Conservation (phyloP, 305 asterid species). For the Fraxinus floribunda region DNA sequence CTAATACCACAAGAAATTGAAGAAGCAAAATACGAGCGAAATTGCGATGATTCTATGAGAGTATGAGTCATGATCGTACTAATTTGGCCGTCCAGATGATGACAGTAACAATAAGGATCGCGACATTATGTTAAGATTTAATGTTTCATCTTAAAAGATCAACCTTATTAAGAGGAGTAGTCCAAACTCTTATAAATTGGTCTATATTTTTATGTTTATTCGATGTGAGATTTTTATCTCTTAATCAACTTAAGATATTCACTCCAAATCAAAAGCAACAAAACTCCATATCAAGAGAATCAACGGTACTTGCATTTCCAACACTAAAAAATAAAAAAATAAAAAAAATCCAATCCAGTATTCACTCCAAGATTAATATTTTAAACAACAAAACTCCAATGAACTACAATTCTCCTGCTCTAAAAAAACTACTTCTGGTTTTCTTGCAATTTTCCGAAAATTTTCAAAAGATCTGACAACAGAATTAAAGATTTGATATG, state of each 20-base stretch:
- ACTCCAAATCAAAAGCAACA: background rate
- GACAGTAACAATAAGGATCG: slow-evolving; percentile 17
- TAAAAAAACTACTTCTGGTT: slow-evolving; percentile 25
- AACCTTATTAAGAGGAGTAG: too few species aligned
- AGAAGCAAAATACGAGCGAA: slow-evolving; percentile 6
- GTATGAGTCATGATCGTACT: slow-evolving; percentile 1
- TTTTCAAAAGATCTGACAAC: slow-evolving; percentile 36
- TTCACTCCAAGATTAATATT: slow-evolving; percentile 16
- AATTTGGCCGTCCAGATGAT: background rate
- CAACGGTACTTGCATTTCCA: slow-evolving; percentile 19
- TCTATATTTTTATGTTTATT: too few species aligned
- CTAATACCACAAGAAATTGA: slow-evolving; percentile 12
- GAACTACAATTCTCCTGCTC: slow-evolving; percentile 23
- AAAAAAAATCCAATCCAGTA: slow-evolving; percentile 18
- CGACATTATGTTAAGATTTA: too few species aligned
- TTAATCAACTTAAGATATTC: too few species aligned
- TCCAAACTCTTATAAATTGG: too few species aligned
- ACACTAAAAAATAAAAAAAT: background rate
- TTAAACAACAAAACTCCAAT: background rate
- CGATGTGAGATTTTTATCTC: too few species aligned
- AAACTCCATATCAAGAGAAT: slow-evolving; percentile 36
- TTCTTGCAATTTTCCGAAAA: background rate
- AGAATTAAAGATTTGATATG: background rate
- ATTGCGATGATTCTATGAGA: background rate
- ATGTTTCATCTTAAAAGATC: too few species aligned